A percentile compares a stretch with the other conserved stretches of the same genome.
Conservation (phyloP, 2,329 filamentous ascomycete genomes). For the Fusarium sp. region DNA sequence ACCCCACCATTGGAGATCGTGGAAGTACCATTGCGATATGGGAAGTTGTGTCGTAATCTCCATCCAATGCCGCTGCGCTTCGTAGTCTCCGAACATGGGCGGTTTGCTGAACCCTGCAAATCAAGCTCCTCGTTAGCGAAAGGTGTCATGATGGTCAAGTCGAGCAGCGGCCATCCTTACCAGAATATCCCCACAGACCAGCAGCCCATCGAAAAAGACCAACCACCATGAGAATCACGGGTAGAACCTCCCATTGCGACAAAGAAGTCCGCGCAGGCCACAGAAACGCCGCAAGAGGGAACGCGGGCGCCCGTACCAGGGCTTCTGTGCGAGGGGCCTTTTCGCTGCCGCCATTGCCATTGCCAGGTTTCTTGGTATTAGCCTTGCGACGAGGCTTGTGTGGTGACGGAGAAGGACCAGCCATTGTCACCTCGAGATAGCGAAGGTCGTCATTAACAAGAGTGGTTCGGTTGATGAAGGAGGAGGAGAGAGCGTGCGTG, state of each 20-base stretch:
- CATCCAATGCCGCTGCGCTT: constrained; percentile 99
- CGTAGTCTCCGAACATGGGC: constrained; percentile 96
- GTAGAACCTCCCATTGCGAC: constrained; percentile 93
- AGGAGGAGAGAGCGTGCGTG: constrained; percentile 26
- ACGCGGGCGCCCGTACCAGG: constrained; percentile 73
- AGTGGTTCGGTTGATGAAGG: constrained; percentile 15
- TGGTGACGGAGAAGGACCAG: constrained; percentile 63
- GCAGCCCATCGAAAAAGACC: constrained; percentile 94
- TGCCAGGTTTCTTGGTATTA: constrained; percentile 58
- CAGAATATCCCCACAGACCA: constrained; percentile 94
- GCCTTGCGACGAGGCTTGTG: constrained; percentile 69
- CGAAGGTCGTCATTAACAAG: constrained; percentile 34
- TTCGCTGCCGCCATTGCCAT: constrained; percentile 45
- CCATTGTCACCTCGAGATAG: constrained; percentile 55
- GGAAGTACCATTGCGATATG: constrained; percentile 96
- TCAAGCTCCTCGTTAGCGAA: constrained; percentile 22
- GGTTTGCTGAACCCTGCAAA: constrained; percentile 76
- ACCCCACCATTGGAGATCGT: constrained; percentile 97
- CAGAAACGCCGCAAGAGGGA: constrained; percentile 92
- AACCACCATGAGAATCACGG: constrained; percentile 87
- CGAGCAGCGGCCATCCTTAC: constrained; percentile 55
- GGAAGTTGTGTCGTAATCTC: constrained; percentile 91
- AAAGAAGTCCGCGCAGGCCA: constrained; percentile 87
- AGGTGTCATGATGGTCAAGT: constrained; percentile 2
- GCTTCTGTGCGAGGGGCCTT: constrained; percentile 53